These are phyloP conservation scores for Prunella vulgaris DNA, from an alignment of 257 asterid species.

Conservation along the genomic window DNA sequence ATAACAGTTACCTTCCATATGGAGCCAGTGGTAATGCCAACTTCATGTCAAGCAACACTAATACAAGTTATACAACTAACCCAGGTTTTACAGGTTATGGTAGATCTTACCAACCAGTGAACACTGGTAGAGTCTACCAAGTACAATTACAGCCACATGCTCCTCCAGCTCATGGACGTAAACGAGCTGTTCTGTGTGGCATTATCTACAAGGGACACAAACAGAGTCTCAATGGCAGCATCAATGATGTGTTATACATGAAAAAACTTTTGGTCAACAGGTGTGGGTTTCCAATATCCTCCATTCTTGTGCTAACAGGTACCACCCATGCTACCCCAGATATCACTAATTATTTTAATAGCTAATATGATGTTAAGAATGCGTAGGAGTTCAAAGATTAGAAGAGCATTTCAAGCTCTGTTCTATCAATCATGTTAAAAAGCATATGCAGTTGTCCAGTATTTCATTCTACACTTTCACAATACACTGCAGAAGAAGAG, in stretches of 20 bases:
- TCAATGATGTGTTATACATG: constrained; percentile 52
- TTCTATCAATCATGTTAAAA: too few species aligned
- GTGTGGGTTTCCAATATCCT: constrained; percentile 56
- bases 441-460: neutral
- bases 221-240: constrained; percentile 55
- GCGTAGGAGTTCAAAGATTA: too few species aligned
- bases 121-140: constrained; percentile 13
- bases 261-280: constrained; percentile 40
- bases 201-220: constrained; percentile 48
- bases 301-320: constrained; percentile 69
- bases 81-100: constrained; percentile 13
- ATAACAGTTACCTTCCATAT: constrained; percentile 14
- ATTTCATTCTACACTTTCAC: neutral
- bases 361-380: neutral
- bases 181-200: constrained; percentile 68
- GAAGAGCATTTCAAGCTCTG: too few species aligned
- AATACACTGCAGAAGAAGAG: constrained; percentile 53
- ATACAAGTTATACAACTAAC: constrained; percentile 8
- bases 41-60: neutral
- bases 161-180: constrained; percentile 40
- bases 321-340: neutral
- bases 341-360: neutral
- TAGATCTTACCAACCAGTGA: constrained; percentile 12
- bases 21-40: constrained; percentile 15
- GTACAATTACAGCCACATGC: constrained; percentile 24